Conservation (phyloP, 345 rosid species). For the Psidium guajava region DNA sequence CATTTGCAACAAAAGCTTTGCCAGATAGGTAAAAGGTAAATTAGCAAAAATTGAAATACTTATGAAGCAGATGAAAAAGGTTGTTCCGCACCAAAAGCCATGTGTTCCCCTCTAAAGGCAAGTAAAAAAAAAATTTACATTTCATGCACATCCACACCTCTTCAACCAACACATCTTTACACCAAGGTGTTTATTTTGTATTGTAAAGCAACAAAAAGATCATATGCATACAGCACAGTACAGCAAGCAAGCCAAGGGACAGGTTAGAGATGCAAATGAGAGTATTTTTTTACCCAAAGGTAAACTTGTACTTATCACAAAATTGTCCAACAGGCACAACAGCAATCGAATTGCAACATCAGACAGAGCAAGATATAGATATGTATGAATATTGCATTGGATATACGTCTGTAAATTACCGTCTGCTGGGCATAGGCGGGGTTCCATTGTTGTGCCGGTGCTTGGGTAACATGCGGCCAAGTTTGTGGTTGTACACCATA, state of each 20-base stretch:
- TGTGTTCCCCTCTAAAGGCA: neutral
- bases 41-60: neutral
- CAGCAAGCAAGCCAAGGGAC: neutral
- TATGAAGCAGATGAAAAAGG: neutral
- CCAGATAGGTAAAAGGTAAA: neutral
- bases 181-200: neutral
- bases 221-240: neutral
- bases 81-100: neutral
- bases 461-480: conserved; percentile 70
- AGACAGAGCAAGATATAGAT: neutral
- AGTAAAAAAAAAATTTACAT: neutral
- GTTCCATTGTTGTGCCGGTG: conserved; percentile 65
- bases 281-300: neutral
- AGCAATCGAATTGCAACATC: neutral
- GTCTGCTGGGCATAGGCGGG: conserved; percentile 71
- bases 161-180: neutral
- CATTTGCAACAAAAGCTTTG: neutral
- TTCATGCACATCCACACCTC: neutral
- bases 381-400: neutral
- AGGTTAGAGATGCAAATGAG: neutral
- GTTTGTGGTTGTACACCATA: conserved; percentile 75
- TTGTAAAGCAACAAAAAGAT: neutral
- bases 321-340: neutral
- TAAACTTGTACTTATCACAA: neutral
- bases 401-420: neutral